Percentiles rank a stretch among this genome's conserved stretches.
These are phyloP conservation scores for Yarrowia sp. DNA, from an alignment of 805 yeast species.

Conservation along the genomic window DNA sequence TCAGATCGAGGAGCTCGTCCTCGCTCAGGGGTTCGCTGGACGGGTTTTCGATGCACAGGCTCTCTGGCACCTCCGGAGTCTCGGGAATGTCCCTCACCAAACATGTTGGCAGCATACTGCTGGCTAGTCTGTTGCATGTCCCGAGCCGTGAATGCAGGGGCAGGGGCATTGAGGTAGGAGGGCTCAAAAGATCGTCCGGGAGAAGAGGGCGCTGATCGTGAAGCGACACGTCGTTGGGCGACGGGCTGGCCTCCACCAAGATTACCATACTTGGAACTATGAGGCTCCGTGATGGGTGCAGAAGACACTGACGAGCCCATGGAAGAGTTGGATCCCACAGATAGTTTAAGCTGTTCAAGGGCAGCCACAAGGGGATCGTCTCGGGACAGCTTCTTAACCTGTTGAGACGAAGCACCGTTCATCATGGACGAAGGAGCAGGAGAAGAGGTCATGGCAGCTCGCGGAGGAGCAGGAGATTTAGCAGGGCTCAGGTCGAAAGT, in stretches of 20 bases:
- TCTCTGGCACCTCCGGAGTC: constrained; percentile 8
- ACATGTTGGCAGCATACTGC: constrained; percentile 29
- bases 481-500: constrained; percentile 34
- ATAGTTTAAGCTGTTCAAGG: constrained; percentile 43
- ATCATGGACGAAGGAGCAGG: neutral
- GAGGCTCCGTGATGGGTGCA: constrained; percentile 10
- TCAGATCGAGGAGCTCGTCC: neutral
- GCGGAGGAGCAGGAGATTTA: constrained; percentile 24
- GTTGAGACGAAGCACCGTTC: constrained; percentile 3
- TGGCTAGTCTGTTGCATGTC: constrained; percentile 42
- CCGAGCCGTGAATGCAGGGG: constrained; percentile 39
- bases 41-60: constrained; percentile 22
- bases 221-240: constrained; percentile 30
- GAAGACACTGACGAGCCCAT: neutral
- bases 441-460: neutral
- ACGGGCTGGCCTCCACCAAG: constrained; percentile 23
- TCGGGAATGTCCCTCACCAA: constrained; percentile 14
- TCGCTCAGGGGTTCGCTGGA: constrained; percentile 13
- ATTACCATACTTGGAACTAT: constrained; percentile 20
- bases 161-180: constrained; percentile 33
- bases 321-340: constrained; percentile 27
- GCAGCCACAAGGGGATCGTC: constrained; percentile 57
- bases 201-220: constrained; percentile 34
- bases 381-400: constrained; percentile 30
- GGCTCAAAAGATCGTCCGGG: constrained; percentile 27